Evolutionary conservation across 1,139 yeast genomes (phyloP).

Genomic region (Candida sanyaensis): DNA sequence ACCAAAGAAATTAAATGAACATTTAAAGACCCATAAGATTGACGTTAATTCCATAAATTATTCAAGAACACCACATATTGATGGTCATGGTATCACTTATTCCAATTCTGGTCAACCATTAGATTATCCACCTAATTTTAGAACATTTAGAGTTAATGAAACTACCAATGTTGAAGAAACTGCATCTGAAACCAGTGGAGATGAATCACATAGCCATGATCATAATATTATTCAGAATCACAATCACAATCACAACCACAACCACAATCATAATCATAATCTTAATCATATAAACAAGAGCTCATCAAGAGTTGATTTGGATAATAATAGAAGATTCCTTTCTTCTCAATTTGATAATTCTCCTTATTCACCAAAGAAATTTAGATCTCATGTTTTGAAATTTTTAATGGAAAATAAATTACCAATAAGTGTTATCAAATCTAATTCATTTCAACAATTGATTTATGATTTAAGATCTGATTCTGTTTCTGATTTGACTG

Average conservation of each 20-base stretch:
- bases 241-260: not conserved
- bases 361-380: conserved; percentile 47
- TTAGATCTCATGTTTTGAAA: conserved; percentile 53
- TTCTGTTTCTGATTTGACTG: conserved; percentile 47
- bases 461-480: conserved; percentile 52
- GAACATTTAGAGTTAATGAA: not conserved
- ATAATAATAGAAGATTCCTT: conserved; percentile 21
- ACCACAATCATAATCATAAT: no score
- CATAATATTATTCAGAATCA: not conserved
- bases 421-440: conserved; percentile 47
- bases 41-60: conserved; percentile 37
- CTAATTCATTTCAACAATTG: conserved; percentile 55
- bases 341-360: conserved; percentile 41
- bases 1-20: conserved; percentile 60
- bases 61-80: conserved; percentile 36
- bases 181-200: not conserved
- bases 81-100: conserved; percentile 41
- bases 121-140: conserved; percentile 14
- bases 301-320: conserved; percentile 1
- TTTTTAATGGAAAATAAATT: conserved; percentile 55
- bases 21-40: conserved; percentile 56
- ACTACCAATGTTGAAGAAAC: not conserved
- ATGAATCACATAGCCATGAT: not conserved
- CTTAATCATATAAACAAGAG: not conserved
- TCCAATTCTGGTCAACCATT: conserved; percentile 30